These are phyloP conservation scores for Hypoxylon sp. DNA, from an alignment of 2,329 filamentous ascomycete genomes.

Conservation along the genomic window DNA sequence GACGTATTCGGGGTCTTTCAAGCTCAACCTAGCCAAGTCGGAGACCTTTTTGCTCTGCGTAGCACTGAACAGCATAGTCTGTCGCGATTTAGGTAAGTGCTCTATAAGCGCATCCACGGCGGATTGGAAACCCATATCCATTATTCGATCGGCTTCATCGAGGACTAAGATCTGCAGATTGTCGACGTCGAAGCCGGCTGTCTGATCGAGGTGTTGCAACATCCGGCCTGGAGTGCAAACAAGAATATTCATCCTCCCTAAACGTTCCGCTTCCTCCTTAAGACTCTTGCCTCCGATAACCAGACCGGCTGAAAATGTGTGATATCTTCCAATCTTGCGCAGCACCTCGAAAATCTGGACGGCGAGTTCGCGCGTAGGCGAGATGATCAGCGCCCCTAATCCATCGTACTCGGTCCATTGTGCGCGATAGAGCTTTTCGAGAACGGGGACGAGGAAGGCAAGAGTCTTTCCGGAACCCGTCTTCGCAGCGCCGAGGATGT, in stretches of 20 bases:
- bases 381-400: slow-evolving; percentile 91
- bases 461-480: slow-evolving; percentile 97
- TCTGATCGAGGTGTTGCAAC: slow-evolving; percentile 96
- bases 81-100: slow-evolving; percentile 86
- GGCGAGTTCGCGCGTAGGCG: slow-evolving; percentile 93
- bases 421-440: slow-evolving; percentile 91
- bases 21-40: slow-evolving; percentile 88
- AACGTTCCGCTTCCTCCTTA: slow-evolving; percentile 85
- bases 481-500: slow-evolving; percentile 95
- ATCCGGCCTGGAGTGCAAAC: slow-evolving; percentile 96
- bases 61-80: slow-evolving; percentile 95
- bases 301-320: slow-evolving; percentile 91
- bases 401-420: slow-evolving; percentile 94
- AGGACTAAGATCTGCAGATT: slow-evolving; percentile 93
- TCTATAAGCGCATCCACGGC: slow-evolving; percentile 94
- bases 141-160: slow-evolving; percentile 95
- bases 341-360: slow-evolving; percentile 98
- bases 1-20: slow-evolving; percentile 94
- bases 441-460: slow-evolving; percentile 89
- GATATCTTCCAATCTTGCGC: slow-evolving; percentile 88
- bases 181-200: slow-evolving; percentile 88
- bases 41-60: slow-evolving; percentile 96
- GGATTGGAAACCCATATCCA: slow-evolving; percentile 96
- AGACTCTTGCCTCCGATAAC: slow-evolving; percentile 95
- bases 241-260: slow-evolving; percentile 95